Evolutionary conservation across 2,329 filamentous ascomycete genomes (phyloP).

Genomic region (Endothia cerciana): DNA sequence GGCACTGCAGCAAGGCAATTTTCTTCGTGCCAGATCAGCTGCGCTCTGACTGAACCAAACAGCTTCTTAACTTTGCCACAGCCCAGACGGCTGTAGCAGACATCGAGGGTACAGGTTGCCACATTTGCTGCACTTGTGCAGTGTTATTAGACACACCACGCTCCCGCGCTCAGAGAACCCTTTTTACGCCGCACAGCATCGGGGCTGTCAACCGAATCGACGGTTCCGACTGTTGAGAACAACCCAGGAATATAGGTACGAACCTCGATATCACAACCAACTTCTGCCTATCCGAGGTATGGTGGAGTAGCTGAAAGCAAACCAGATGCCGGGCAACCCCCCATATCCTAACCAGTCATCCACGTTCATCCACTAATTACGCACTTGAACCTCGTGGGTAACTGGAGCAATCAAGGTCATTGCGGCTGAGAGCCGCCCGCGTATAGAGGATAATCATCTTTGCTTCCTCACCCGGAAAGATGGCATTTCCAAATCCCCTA

Average conservation of each 20-base stretch:
- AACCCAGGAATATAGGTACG: background rate
- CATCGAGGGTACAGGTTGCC: background rate
- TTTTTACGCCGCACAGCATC: constrained; percentile 13
- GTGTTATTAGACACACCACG: constrained; percentile 25
- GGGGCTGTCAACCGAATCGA: background rate
- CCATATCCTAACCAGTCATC: background rate
- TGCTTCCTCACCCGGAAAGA: constrained; percentile 24
- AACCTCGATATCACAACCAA: background rate
- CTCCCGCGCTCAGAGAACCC: background rate
- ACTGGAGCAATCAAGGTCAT: background rate
- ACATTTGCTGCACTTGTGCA: background rate
- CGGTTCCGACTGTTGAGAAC: background rate
- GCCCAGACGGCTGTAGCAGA: background rate
- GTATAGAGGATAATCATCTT: background rate
- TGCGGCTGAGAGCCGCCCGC: constrained; percentile 10
- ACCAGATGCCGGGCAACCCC: background rate
- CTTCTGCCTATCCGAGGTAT: background rate
- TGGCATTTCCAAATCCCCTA: constrained; percentile 37
- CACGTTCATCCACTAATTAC: background rate
- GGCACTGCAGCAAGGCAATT: too few species aligned
- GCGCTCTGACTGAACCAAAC: background rate
- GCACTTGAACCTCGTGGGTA: background rate
- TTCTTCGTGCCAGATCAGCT: background rate
- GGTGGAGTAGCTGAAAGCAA: background rate
- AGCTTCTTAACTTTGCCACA: background rate